Conservation (phyloP, 371 early-diverging fungal genomes). For the Paraphysoderma sedebokerense region DNA sequence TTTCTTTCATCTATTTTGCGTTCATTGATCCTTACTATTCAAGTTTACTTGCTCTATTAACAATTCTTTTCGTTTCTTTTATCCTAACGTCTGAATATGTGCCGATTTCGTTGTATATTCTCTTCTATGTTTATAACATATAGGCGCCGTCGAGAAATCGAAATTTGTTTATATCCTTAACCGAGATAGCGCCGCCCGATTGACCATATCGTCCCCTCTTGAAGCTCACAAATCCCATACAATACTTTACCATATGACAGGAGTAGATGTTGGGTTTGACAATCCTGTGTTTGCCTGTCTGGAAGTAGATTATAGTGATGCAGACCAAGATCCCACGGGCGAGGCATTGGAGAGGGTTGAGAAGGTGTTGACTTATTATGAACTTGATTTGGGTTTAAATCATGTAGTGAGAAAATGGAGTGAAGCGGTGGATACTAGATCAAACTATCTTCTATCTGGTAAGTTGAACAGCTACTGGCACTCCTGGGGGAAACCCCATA, state of each 20-base stretch:
- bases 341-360: constrained; percentile 33
- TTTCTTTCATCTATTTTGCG: neutral
- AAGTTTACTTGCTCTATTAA: neutral
- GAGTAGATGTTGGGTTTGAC: constrained; percentile 93
- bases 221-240: constrained; percentile 78
- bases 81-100: neutral
- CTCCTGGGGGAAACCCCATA: neutral
- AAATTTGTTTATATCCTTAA: constrained; percentile 92
- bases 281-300: constrained; percentile 93
- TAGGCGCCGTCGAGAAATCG: constrained; percentile 78
- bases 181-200: constrained; percentile 63
- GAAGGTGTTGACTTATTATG: constrained; percentile 73
- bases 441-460: constrained; percentile 70
- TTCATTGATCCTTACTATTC: neutral
- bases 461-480: constrained; percentile 1
- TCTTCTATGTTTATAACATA: neutral
- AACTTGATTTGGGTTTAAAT: constrained; percentile 94
- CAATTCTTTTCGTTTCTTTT: neutral
- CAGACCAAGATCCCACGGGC: constrained; percentile 61
- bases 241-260: constrained; percentile 56
- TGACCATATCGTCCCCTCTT: constrained; percentile 88
- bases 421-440: constrained; percentile 49
- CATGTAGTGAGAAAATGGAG: constrained; percentile 93
- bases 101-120: neutral
- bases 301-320: constrained; percentile 73